Conservation (phyloP, 1,284 basidiomycete species). For the Ceratobasidium theobromae region DNA sequence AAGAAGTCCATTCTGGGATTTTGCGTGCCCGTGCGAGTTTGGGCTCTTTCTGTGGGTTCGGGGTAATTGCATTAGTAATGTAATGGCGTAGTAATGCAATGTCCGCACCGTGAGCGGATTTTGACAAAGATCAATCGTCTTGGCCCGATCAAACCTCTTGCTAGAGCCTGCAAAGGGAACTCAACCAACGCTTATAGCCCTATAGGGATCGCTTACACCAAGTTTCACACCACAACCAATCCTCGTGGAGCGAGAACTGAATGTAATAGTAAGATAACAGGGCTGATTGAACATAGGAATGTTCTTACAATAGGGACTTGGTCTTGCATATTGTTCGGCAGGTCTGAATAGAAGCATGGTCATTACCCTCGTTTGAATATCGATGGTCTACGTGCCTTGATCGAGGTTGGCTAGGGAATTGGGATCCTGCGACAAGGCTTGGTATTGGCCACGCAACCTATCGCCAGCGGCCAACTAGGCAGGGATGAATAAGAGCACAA, state of each 20-base stretch:
- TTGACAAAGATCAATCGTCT: conserved; percentile 91
- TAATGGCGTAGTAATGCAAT: conserved; percentile 15
- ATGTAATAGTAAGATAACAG: not conserved
- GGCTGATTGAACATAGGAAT: not conserved
- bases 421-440: conserved; percentile 89
- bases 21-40: conserved; percentile 90
- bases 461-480: conserved; percentile 79
- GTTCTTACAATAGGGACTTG: conserved; percentile 81
- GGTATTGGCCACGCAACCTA: conserved; percentile 88
- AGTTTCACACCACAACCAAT: conserved; percentile 93
- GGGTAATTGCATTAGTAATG: conserved; percentile 45
- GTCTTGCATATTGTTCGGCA: conserved; percentile 88
- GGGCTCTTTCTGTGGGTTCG: conserved; percentile 78
- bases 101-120: conserved; percentile 73
- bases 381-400: conserved; percentile 60
- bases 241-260: conserved; percentile 80
- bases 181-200: not conserved
- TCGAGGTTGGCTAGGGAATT: conserved; percentile 93
- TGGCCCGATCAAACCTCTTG: conserved; percentile 74
- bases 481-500: not conserved
- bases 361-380: not conserved
- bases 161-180: conserved; percentile 59
- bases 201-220: conserved; percentile 63
- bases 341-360: conserved; percentile 52
- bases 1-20: conserved; percentile 96